Conservation (phyloP, 2,329 filamentous ascomycete genomes). For the Chrysoporthe cubensis region DNA sequence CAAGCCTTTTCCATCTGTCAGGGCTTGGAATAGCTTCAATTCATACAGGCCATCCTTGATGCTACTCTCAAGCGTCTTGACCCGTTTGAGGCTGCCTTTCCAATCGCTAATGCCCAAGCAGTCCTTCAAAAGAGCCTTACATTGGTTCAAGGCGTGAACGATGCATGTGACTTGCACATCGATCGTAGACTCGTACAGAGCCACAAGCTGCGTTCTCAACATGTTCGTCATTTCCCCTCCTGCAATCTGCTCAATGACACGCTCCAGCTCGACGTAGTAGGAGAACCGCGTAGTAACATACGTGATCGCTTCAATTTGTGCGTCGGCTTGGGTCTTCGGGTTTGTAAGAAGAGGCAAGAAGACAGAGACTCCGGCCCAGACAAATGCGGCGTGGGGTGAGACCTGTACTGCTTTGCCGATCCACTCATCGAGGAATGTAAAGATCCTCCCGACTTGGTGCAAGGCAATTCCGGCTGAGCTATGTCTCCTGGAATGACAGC, state of each 20-base stretch:
- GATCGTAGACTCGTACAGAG: neutral
- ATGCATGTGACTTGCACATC: neutral
- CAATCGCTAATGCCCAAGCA: neutral
- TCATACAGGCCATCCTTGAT: neutral
- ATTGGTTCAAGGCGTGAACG: neutral
- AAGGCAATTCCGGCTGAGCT: neutral
- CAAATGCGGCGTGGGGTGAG: neutral
- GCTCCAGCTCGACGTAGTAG: neutral
- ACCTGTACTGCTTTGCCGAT: neutral
- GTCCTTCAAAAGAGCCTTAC: neutral
- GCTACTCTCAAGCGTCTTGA: neutral
- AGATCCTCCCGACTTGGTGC: neutral
- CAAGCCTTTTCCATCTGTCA: neutral
- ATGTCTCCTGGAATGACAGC: neutral
- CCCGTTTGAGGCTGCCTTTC: neutral
- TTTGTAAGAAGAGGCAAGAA: conserved; percentile 4
- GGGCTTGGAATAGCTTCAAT: neutral
- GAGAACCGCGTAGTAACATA: neutral
- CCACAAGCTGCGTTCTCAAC: neutral
- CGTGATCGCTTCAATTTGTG: neutral
- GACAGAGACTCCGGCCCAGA: neutral
- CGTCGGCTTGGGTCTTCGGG: neutral
- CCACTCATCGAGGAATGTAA: conserved; percentile 1
- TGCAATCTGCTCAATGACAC: neutral
- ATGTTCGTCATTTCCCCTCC: neutral